These are phyloP conservation scores for Melastoma malabathricum DNA, from an alignment of 345 rosid genomes.

Conservation along the genomic window DNA sequence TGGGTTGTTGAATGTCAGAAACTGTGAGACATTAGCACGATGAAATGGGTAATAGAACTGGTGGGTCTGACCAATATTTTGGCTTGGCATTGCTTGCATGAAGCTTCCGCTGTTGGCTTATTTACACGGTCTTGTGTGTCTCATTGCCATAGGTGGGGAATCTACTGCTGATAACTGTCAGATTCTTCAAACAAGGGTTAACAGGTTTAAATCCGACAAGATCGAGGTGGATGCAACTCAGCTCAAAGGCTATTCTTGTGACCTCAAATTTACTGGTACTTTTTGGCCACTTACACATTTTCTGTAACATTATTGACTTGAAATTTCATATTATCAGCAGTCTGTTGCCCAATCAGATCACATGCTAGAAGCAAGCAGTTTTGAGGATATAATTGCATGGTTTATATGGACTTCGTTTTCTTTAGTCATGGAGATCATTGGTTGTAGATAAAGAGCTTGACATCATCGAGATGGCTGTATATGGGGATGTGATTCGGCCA, in stretches of 20 bases:
- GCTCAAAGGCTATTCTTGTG: slow-evolving; percentile 70
- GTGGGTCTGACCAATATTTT: too few species aligned
- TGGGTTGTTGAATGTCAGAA: too few species aligned
- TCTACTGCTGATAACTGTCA: slow-evolving; percentile 69
- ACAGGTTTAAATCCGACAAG: slow-evolving; percentile 58
- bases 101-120: background rate
- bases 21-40: too few species aligned
- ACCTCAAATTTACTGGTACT: slow-evolving; percentile 49
- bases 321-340: background rate
- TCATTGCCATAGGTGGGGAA: slow-evolving; percentile 54
- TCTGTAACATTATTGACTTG: background rate
- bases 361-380: too few species aligned
- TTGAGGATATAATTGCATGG: background rate
- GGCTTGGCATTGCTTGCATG: too few species aligned
- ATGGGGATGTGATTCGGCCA: slow-evolving; percentile 77
- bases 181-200: slow-evolving; percentile 83
- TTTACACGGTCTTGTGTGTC: background rate
- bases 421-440: background rate
- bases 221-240: slow-evolving; percentile 30
- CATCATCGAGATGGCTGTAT: slow-evolving; percentile 92
- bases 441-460: slow-evolving; percentile 80
- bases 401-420: background rate
- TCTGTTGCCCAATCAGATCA: background rate
- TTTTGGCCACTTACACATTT: background rate
- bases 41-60: too few species aligned